phyloP scores from a whole-genome alignment of 345 rosid genomes.

The Lenwebbia sp. region DNA sequence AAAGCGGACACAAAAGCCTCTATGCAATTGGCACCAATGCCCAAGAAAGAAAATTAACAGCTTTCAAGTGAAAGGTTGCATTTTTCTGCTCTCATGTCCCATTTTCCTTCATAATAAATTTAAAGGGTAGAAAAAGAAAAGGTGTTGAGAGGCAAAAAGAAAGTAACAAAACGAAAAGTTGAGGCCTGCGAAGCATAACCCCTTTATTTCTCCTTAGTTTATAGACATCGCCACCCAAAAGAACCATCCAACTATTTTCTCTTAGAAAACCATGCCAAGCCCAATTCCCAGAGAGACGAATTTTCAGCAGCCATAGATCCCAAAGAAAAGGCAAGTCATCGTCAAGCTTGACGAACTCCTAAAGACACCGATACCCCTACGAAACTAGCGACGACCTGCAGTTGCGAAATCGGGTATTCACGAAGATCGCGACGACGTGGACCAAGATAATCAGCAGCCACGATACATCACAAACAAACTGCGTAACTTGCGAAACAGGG shows the following conservation, averaged over 20 bases:
- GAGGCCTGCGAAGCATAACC: not conserved
- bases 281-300: not conserved
- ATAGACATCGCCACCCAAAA: not conserved
- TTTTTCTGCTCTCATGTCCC: not conserved
- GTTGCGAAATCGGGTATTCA: not conserved
- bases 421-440: not conserved
- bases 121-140: not conserved
- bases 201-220: not conserved
- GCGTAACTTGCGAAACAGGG: not conserved
- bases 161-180: not conserved
- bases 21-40: not conserved
- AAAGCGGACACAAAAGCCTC: not conserved
- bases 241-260: not conserved
- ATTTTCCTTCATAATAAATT: not conserved
- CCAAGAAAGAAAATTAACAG: not conserved
- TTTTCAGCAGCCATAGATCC: not conserved
- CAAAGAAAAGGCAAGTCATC: not conserved
- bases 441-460: not conserved
- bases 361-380: not conserved
- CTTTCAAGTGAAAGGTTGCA: not conserved
- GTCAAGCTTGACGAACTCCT: not conserved
- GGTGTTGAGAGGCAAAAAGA: not conserved
- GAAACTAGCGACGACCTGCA: not conserved
- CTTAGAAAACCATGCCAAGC: not conserved
- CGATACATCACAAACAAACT: not conserved